Percentiles rank a stretch among this genome's conserved stretches.
These are phyloP conservation scores for Cercophora sp. DNA, from an alignment of 495 filamentous ascomycete species.

Conservation along the genomic window DNA sequence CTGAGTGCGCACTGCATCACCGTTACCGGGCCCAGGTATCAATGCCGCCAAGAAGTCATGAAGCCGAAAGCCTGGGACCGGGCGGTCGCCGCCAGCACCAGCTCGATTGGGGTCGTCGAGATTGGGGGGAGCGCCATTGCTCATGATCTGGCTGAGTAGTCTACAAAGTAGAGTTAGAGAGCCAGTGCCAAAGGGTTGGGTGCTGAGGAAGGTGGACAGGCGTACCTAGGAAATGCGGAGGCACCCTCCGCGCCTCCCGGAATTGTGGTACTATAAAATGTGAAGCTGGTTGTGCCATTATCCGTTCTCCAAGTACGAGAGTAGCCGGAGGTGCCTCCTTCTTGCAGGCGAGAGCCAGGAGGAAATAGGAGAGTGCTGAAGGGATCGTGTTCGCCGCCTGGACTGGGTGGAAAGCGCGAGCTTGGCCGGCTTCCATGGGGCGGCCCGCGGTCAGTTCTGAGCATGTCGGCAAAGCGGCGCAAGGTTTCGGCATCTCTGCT, in stretches of 20 bases:
- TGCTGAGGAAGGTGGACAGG: no score
- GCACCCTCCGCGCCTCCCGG: no score
- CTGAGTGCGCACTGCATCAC: constrained; percentile 89
- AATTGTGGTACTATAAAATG: no score
- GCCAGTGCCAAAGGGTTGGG: no score
- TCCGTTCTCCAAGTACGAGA: no score
- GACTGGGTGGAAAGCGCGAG: no score
- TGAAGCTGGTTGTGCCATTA: no score
- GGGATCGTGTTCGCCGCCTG: neutral
- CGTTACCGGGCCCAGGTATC: constrained; percentile 56
- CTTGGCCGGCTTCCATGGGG: no score
- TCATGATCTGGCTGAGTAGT: constrained; percentile 17
- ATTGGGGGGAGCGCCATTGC: constrained; percentile 8
- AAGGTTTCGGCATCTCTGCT: constrained; percentile 31
- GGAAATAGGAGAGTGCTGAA: no score
- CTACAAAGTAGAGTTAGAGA: constrained; percentile 7
- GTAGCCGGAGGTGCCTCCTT: no score
- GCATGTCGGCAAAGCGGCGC: constrained; percentile 40
- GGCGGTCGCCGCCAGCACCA: constrained; percentile 3
- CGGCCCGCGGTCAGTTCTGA: constrained; percentile 29
- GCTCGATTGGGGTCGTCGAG: neutral
- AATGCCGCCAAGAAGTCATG: constrained; percentile 47
- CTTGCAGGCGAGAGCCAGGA: no score
- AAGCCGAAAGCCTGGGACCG: constrained; percentile 20
- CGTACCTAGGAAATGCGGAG: constrained; percentile 21